Base-by-base conservation (phyloP, 2,329 filamentous ascomycete genomes). In the Dothistroma septosporum region DNA sequence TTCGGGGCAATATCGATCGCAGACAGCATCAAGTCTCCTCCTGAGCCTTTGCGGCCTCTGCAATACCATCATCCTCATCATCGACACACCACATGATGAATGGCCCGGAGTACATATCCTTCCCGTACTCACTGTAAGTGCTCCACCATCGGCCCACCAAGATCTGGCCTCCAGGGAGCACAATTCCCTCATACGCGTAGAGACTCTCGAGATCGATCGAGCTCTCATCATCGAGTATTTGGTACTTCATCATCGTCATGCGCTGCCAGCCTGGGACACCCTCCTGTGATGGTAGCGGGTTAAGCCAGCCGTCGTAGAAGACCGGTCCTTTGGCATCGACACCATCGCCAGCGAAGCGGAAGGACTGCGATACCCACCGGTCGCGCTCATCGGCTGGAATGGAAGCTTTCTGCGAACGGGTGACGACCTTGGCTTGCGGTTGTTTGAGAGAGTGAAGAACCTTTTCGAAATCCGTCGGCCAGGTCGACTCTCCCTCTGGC, bases 241-340 rank as follows among this genome's bases (percentile, higher is more conserved):
- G 79, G 64, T 81, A 80, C 68, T 82, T 83, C 76, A 84, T 80
- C 73, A 85, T 79, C 0, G 77, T 80, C 58, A 85, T 73, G 33
- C 82, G 77, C 71, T 83, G 79, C 75, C 80, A 85, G 21, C 83
- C 83, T 0, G 78, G 76, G 12, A 85, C 79, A 0, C 74, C 76
- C 16, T 75, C 62, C 63, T 85, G 82, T 2, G 73, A 65, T 0
- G 79, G 79, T 1, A 85, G 70, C 0, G 77, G 71, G 64, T 83
- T 82, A 21, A 85, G 70, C 73, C 79, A 82, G 49, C 82, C 82
- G 2, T 73, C 63, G 28, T 70, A 69, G 31, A 64, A 58, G 67
- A 77, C 78, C 35, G 58, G 47, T 50, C 71, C 67, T 16, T 57
- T 70, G 7, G 71, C 64, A 35, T 79, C 76, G n/a, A 68, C 62